phyloP scores from a whole-genome alignment of 257 asterid genomes.

The Salvia hispanica region DNA sequence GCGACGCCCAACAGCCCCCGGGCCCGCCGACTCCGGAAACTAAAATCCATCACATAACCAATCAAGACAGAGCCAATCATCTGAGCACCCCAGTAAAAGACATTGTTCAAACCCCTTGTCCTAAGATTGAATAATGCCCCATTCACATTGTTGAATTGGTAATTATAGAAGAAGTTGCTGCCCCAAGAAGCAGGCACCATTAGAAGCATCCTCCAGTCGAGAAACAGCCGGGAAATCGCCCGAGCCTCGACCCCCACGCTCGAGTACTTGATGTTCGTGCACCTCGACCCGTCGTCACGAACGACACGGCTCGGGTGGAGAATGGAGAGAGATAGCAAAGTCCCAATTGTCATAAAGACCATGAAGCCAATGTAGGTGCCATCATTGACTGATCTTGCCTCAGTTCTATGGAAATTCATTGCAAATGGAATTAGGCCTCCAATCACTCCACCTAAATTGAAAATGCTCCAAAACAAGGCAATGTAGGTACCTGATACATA shows the following conservation, averaged over 20 bases:
- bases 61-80: conserved; percentile 79
- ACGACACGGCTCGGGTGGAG: conserved; percentile 77
- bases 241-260: conserved; percentile 49
- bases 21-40: conserved; percentile 85
- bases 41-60: conserved; percentile 54
- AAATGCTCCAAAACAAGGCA: conserved; percentile 87
- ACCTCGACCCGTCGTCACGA: conserved; percentile 69
- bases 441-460: conserved; percentile 88
- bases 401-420: conserved; percentile 50
- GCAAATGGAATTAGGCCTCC: conserved; percentile 84
- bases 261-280: conserved; percentile 82
- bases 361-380: conserved; percentile 93
- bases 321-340: conserved; percentile 56
- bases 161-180: conserved; percentile 64
- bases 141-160: conserved; percentile 42
- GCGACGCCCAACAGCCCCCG: conserved; percentile 38
- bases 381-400: conserved; percentile 79
- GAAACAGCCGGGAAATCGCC: conserved; percentile 63
- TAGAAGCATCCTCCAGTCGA: conserved; percentile 83
- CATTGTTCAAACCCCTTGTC: conserved; percentile 72
- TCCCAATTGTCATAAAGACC: conserved; percentile 77
- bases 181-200: conserved; percentile 34
- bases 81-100: conserved; percentile 71
- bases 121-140: conserved; percentile 74
- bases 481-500: conserved; percentile 43